phyloP scores from a whole-genome alignment of 139 green algal species.

The Tetratostichococcus sp. region DNA sequence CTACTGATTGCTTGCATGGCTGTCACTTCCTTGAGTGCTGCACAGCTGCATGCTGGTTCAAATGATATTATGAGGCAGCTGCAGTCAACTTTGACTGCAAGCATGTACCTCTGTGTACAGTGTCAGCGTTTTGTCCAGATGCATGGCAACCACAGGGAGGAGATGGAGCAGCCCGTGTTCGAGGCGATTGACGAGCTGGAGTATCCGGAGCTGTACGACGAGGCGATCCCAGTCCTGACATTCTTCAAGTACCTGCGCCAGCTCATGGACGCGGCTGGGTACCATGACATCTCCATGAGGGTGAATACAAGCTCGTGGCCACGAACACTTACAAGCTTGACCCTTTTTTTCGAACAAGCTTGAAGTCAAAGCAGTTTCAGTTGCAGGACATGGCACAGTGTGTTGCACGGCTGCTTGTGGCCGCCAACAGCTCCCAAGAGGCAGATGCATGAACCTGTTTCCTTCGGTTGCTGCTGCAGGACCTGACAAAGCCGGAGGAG shows the following conservation, averaged over 20 bases:
- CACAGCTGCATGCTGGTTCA: too few relatives aligned
- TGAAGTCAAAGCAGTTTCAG: background rate
- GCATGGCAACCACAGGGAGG: constrained; percentile 64
- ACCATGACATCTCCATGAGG: constrained; percentile 81
- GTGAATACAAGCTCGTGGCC: constrained; percentile 15
- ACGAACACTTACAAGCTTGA: too few relatives aligned
- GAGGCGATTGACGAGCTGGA: constrained; percentile 78
- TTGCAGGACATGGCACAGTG: background rate
- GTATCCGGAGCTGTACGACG: constrained; percentile 92
- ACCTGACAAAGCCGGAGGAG: constrained; percentile 86
- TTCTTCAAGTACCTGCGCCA: constrained; percentile 63
- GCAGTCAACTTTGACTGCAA: too few relatives aligned
- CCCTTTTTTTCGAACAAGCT: too few relatives aligned
- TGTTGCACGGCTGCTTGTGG: too few relatives aligned
- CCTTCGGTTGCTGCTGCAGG: constrained; percentile 40
- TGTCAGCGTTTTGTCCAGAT: too few relatives aligned
- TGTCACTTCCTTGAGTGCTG: too few relatives aligned
- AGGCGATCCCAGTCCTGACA: constrained; percentile 75
- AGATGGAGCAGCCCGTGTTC: constrained; percentile 85
- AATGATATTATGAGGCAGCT: too few relatives aligned
- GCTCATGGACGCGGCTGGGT: constrained; percentile 68
- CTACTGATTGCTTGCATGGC: too few relatives aligned
- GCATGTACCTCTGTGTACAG: too few relatives aligned
- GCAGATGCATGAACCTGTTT: too few relatives aligned
- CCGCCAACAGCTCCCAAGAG: too few relatives aligned